phyloP scores from a whole-genome alignment of 2,329 filamentous ascomycete genomes.

The Epichloe coenophiala region DNA sequence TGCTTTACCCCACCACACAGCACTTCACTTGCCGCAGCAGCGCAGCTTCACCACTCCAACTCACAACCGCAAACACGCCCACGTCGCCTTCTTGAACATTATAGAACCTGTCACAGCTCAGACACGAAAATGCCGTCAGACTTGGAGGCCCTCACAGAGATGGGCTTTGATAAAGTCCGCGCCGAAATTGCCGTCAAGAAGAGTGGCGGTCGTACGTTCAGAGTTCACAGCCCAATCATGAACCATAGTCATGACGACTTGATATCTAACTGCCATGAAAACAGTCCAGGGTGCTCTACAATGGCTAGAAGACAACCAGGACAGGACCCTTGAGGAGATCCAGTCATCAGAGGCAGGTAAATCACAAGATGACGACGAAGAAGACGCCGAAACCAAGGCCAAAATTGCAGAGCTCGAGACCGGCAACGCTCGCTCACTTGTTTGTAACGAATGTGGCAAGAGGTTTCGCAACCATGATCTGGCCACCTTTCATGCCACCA shows the following conservation, averaged over 20 bases:
- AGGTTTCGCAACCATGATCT: conserved; percentile 69
- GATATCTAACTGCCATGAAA: conserved; percentile 1
- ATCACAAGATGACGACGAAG: conserved; percentile 36
- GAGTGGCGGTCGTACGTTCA: conserved; percentile 58
- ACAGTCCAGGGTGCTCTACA: conserved; percentile 78
- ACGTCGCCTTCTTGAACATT: not conserved
- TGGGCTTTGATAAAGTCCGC: conserved; percentile 73
- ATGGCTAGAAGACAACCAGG: conserved; percentile 88
- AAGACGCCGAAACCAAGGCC: conserved; percentile 32
- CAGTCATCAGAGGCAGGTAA: conserved; percentile 30
- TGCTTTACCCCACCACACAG: not conserved
- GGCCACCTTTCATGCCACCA: conserved; percentile 81
- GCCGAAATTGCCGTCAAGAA: conserved; percentile 76
- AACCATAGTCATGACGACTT: not conserved
- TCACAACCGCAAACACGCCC: not conserved
- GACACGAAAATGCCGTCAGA: conserved; percentile 43
- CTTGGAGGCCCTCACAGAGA: conserved; percentile 48
- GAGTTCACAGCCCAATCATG: not conserved
- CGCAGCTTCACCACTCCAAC: not conserved
- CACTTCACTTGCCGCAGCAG: not conserved
- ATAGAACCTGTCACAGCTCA: not conserved
- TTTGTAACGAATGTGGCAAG: conserved; percentile 93
- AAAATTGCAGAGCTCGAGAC: conserved; percentile 54
- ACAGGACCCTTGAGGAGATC: conserved; percentile 75
- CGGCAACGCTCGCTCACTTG: conserved; percentile 60